phyloP scores from a whole-genome alignment of 208 protist genomes.

The Crithidia expoeki region DNA sequence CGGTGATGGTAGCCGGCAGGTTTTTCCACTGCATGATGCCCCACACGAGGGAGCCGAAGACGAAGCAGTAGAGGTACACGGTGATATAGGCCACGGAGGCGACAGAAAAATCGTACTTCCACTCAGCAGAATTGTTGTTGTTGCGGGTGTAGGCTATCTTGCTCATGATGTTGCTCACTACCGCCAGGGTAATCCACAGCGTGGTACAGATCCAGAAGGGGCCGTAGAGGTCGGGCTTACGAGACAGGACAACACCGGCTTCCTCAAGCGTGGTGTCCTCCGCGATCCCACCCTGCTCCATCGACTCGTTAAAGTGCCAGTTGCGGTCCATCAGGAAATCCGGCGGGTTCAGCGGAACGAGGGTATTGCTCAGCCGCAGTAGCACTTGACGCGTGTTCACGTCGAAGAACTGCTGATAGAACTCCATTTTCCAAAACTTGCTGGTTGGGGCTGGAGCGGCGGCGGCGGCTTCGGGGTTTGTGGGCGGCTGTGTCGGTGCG shows the following conservation, averaged over 20 bases:
- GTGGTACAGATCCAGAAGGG: constrained; percentile 93
- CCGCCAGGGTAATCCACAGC: constrained; percentile 86
- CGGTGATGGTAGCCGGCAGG: constrained; percentile 65
- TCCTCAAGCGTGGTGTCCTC: constrained; percentile 39
- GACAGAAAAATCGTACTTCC: constrained; percentile 83
- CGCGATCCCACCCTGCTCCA: constrained; percentile 2
- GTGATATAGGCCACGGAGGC: constrained; percentile 71
- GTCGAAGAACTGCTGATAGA: constrained; percentile 93
- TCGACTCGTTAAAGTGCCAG: constrained; percentile 56
- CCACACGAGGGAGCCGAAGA: constrained; percentile 74
- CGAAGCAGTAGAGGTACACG: constrained; percentile 89
- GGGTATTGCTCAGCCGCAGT: constrained; percentile 67
- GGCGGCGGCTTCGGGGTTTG: neutral
- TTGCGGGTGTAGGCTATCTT: constrained; percentile 54
- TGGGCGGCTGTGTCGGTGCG: constrained; percentile 10
- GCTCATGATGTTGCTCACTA: constrained; percentile 86
- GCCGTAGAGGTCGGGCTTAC: constrained; percentile 87
- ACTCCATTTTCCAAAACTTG: constrained; percentile 84
- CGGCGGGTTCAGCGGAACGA: constrained; percentile 74
- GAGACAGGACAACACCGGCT: constrained; percentile 52
- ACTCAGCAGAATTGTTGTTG: constrained; percentile 33
- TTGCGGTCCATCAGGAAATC: constrained; percentile 85
- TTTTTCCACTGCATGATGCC: constrained; percentile 88
- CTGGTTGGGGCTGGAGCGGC: constrained; percentile 33
- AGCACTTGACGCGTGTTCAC: constrained; percentile 85